A percentile compares a stretch with the other conserved stretches of the same genome.
phyloP scores from a whole-genome alignment of 2,329 filamentous ascomycete species.

The Colletotrichum abscissum region DNA sequence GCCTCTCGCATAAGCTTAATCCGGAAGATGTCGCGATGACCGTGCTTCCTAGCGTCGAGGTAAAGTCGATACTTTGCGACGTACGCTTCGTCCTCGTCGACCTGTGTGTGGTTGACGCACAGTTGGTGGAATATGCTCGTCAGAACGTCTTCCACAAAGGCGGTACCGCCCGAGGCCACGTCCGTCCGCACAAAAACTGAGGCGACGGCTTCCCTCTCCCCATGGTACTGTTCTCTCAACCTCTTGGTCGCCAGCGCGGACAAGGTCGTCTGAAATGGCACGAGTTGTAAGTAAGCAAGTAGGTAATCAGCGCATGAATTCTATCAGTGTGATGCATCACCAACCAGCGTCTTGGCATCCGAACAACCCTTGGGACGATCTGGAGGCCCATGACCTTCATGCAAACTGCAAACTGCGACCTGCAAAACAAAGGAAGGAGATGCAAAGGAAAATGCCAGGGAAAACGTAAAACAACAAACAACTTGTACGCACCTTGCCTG shows the following conservation, averaged over 20 bases:
- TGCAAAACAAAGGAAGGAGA: not conserved
- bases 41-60: slow-evolving; percentile 19
- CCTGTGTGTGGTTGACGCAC: not conserved
- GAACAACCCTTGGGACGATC: not conserved
- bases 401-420: not conserved
- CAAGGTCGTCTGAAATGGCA: slow-evolving; percentile 3
- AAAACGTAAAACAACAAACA: not conserved
- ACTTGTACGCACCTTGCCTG: slow-evolving; percentile 12
- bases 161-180: not conserved
- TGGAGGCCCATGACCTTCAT: not conserved
- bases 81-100: slow-evolving; percentile 7
- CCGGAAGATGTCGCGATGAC: slow-evolving; percentile 26
- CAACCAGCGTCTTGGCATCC: slow-evolving; percentile 8
- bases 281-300: not conserved
- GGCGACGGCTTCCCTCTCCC: not conserved
- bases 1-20: slow-evolving; percentile 9
- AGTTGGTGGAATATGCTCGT: slow-evolving; percentile 9
- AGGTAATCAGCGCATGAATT: slow-evolving; percentile 1
- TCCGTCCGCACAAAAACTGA: not conserved
- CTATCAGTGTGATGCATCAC: not conserved
- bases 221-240: not conserved
- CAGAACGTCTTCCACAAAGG: slow-evolving; percentile 2
- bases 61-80: slow-evolving; percentile 6
- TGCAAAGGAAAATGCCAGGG: not conserved
- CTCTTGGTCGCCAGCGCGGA: not conserved